A percentile compares a stretch with the other conserved stretches of the same genome.
These are phyloP conservation scores for Prunus mongolica DNA, from an alignment of 306 rosid genomes.

Conservation along the genomic window DNA sequence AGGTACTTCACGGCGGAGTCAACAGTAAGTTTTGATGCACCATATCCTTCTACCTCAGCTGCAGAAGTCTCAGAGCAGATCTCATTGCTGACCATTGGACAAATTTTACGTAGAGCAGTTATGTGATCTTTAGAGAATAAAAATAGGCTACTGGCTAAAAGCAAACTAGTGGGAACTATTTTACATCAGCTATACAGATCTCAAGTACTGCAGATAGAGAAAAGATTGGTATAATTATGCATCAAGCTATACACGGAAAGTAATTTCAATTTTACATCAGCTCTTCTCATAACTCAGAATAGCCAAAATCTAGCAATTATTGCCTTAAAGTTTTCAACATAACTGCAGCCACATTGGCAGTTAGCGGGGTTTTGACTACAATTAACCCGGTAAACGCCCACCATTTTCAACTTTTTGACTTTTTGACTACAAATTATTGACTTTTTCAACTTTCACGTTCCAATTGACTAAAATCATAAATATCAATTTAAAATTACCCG, in stretches of 20 bases:
- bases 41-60: slow-evolving; percentile 97
- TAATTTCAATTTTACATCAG: background rate
- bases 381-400: background rate
- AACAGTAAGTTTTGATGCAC: slow-evolving; percentile 90
- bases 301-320: background rate
- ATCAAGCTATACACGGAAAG: background rate
- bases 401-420: background rate
- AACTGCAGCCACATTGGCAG: background rate
- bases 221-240: too few relatives aligned
- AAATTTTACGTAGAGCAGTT: slow-evolving; percentile 82
- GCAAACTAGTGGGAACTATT: background rate
- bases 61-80: slow-evolving; percentile 93
- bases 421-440: background rate
- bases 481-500: background rate
- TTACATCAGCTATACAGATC: too few relatives aligned
- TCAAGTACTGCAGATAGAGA: too few relatives aligned
- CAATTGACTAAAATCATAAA: background rate
- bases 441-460: background rate
- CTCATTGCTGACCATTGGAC: slow-evolving; percentile 96
- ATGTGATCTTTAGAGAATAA: slow-evolving; percentile 66
- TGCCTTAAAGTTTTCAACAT: background rate
- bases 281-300: background rate
- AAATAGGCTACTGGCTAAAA: slow-evolving; percentile 12
- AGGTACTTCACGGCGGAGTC: slow-evolving; percentile 95
- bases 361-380: background rate